phyloP scores from a whole-genome alignment of 257 asterid genomes.

The Rehmannia glutinosa region DNA sequence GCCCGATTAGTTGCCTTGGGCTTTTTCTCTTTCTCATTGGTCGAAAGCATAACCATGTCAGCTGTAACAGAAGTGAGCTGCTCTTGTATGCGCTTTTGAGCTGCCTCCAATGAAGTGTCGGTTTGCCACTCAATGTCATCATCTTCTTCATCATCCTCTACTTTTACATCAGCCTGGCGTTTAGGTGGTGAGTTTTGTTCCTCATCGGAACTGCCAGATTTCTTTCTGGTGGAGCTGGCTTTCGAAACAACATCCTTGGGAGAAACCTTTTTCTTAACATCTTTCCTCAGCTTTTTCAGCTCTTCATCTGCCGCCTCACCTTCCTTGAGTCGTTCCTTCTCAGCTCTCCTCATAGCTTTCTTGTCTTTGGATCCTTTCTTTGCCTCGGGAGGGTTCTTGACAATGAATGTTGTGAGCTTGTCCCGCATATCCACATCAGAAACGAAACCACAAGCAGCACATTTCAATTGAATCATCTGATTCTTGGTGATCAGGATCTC shows the following conservation, averaged over 20 bases:
- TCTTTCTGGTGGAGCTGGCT: constrained; percentile 24
- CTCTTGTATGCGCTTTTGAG: constrained; percentile 47
- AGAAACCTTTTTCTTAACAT: constrained; percentile 31
- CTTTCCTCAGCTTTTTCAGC: constrained; percentile 36
- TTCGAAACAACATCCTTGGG: constrained; percentile 19
- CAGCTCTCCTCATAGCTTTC: constrained; percentile 51
- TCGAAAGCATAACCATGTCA: constrained; percentile 55
- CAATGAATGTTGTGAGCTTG: constrained; percentile 48
- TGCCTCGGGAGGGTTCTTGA: constrained; percentile 47
- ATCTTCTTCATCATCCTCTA: constrained; percentile 32
- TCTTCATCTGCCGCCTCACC: constrained; percentile 51
- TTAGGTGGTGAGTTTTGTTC: constrained; percentile 31
- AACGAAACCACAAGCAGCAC: constrained; percentile 49
- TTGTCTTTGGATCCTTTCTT: constrained; percentile 50
- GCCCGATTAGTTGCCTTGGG: not conserved
- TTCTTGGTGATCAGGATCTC: constrained; percentile 40
- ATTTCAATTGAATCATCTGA: constrained; percentile 42
- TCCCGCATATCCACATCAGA: constrained; percentile 56
- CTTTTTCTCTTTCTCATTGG: constrained; percentile 36
- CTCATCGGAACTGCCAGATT: constrained; percentile 29
- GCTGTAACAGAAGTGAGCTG: constrained; percentile 61
- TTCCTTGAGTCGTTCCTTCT: constrained; percentile 48
- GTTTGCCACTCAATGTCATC: constrained; percentile 65
- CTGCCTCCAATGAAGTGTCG: constrained; percentile 58
- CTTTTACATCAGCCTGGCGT: constrained; percentile 17